Percentiles rank a stretch among this genome's conserved stretches.
phyloP scores from a whole-genome alignment of 2,329 filamentous ascomycete species.

The Cordyceps tenuipes region DNA sequence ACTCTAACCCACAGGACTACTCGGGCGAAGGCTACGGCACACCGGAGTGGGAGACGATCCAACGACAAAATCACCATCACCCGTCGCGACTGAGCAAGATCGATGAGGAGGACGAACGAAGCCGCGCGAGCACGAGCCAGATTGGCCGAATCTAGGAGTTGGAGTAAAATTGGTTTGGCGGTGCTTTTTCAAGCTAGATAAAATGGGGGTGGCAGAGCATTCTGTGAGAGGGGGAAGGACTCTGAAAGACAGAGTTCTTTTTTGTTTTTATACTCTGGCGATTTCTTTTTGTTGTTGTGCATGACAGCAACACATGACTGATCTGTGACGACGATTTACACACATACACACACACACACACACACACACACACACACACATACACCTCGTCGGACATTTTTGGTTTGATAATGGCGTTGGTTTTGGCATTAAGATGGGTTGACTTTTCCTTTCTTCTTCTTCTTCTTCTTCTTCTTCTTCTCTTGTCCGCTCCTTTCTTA shows the following conservation, averaged over 20 bases:
- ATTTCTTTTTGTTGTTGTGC: background rate
- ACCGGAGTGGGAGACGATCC: conserved; percentile 67
- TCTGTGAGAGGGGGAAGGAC: background rate
- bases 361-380: background rate
- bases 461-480: background rate
- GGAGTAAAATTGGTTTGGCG: background rate
- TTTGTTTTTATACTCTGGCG: conserved; percentile 1
- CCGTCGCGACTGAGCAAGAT: conserved; percentile 85
- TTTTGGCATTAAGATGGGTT: conserved; percentile 1
- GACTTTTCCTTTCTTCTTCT: background rate
- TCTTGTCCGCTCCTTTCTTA: background rate
- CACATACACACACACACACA: background rate
- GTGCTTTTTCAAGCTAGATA: background rate
- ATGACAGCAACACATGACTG: background rate
- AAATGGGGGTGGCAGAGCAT: background rate
- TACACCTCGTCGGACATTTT: background rate
- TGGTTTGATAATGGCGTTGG: conserved; percentile 4
- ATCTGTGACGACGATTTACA: background rate
- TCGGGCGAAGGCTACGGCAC: conserved; percentile 57
- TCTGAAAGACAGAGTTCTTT: background rate
- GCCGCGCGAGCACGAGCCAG: conserved; percentile 63
- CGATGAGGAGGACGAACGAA: conserved; percentile 73
- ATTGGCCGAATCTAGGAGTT: conserved; percentile 34
- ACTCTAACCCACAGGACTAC: conserved; percentile 49
- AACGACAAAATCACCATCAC: conserved; percentile 62